These are phyloP conservation scores for Neurospora sp. DNA, from an alignment of 495 filamentous ascomycete genomes.

Conservation along the genomic window DNA sequence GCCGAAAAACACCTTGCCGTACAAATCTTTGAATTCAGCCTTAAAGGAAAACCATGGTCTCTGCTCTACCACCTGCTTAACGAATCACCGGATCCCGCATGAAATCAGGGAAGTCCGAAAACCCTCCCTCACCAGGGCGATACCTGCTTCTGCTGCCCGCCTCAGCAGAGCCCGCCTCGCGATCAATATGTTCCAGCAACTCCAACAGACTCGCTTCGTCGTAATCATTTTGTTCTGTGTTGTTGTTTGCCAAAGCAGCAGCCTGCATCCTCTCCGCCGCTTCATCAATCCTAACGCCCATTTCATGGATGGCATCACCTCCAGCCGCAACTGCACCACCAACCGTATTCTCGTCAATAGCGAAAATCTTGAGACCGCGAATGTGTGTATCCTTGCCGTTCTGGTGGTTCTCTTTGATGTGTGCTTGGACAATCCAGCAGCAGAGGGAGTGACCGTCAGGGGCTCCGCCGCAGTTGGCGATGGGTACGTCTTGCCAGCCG, in stretches of 20 bases:
- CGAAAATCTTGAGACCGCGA: slow-evolving; percentile 85
- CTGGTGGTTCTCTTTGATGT: slow-evolving; percentile 91
- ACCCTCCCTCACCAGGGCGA: slow-evolving; percentile 17
- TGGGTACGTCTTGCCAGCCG: slow-evolving; percentile 81
- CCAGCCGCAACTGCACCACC: background rate
- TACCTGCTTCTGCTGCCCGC: background rate
- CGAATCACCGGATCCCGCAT: slow-evolving; percentile 39
- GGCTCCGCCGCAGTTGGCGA: slow-evolving; percentile 57
- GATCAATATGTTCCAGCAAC: slow-evolving; percentile 14
- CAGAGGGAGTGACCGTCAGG: slow-evolving; percentile 60
- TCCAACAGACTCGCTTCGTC: slow-evolving; percentile 24
- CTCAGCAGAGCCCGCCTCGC: background rate
- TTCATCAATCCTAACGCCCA: slow-evolving; percentile 15
- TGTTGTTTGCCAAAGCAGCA: slow-evolving; percentile 1
- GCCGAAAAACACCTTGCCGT: background rate
- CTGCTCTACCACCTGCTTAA: slow-evolving; percentile 5
- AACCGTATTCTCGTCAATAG: slow-evolving; percentile 46
- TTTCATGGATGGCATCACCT: slow-evolving; percentile 1
- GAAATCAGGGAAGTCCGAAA: slow-evolving; percentile 27
- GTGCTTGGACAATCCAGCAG: slow-evolving; percentile 78
- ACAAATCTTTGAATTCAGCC: no score
- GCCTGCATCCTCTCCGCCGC: slow-evolving; percentile 6
- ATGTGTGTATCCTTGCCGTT: slow-evolving; percentile 99
- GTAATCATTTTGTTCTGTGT: slow-evolving; percentile 1
- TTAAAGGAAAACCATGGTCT: background rate